These are phyloP conservation scores for Trichoderma simmonsii DNA, from an alignment of 2,329 filamentous ascomycete genomes.

Conservation along the genomic window DNA sequence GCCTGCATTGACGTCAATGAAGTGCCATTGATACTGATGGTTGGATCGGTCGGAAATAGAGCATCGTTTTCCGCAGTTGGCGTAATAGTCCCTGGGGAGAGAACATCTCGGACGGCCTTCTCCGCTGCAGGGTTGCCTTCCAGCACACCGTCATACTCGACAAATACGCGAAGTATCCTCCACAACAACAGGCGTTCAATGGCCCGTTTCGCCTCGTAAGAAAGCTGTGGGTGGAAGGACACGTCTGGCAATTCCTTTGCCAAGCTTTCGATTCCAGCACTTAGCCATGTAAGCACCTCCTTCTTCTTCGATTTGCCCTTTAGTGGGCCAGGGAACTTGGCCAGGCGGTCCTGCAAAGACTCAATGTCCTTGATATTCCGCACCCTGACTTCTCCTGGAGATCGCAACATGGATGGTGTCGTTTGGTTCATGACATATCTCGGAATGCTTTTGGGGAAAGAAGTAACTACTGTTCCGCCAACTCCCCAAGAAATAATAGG, in stretches of 20 bases:
- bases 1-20: slow-evolving; percentile 43
- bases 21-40: slow-evolving; percentile 27
- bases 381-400: slow-evolving; percentile 78
- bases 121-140: slow-evolving; percentile 71
- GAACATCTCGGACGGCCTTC: slow-evolving; percentile 68
- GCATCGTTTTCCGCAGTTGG: slow-evolving; percentile 27
- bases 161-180: slow-evolving; percentile 77
- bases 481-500: slow-evolving; percentile 87
- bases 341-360: slow-evolving; percentile 66
- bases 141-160: slow-evolving; percentile 81
- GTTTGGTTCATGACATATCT: slow-evolving; percentile 75
- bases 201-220: slow-evolving; percentile 64
- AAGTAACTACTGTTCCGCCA: slow-evolving; percentile 76
- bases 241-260: slow-evolving; percentile 57
- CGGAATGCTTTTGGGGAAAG: slow-evolving; percentile 84
- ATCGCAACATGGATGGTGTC: slow-evolving; percentile 75
- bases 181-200: slow-evolving; percentile 81
- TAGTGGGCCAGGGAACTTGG: slow-evolving; percentile 85
- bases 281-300: slow-evolving; percentile 79
- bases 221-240: slow-evolving; percentile 48
- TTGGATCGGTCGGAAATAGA: slow-evolving; percentile 26
- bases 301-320: slow-evolving; percentile 94
- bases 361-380: slow-evolving; percentile 70
- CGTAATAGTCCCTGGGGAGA: slow-evolving; percentile 56
- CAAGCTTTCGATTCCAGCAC: slow-evolving; percentile 68